phyloP scores from a whole-genome alignment of 805 yeast genomes.

The Torulaspora franciscae region DNA sequence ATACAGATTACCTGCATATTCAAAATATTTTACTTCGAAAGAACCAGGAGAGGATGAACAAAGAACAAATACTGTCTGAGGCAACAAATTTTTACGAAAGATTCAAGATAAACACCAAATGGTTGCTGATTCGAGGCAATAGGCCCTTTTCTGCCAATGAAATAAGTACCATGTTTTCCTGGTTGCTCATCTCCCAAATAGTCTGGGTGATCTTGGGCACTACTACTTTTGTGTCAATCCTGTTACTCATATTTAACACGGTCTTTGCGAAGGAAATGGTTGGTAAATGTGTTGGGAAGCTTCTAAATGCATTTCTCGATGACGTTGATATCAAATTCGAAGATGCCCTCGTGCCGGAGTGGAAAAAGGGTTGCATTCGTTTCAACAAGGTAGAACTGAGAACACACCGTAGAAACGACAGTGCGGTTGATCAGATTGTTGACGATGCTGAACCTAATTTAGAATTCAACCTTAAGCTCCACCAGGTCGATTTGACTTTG shows the following conservation, averaged over 20 bases:
- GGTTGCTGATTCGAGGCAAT: slow-evolving; percentile 70
- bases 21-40: slow-evolving; percentile 23
- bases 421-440: slow-evolving; percentile 1
- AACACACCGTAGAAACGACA: slow-evolving; percentile 43
- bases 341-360: slow-evolving; percentile 86
- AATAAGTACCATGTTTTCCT: slow-evolving; percentile 77
- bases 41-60: slow-evolving; percentile 24
- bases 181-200: slow-evolving; percentile 84
- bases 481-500: slow-evolving; percentile 71
- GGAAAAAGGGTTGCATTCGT: slow-evolving; percentile 80
- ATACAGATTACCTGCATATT: slow-evolving; percentile 24
- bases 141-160: slow-evolving; percentile 89
- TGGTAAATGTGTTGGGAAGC: slow-evolving; percentile 73
- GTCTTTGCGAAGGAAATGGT: slow-evolving; percentile 84
- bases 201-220: slow-evolving; percentile 77
- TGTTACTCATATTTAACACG: slow-evolving; percentile 70
- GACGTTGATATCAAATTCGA: slow-evolving; percentile 78
- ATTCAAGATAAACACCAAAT: slow-evolving; percentile 54
- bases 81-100: slow-evolving; percentile 43
- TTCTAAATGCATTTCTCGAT: slow-evolving; percentile 65
- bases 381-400: slow-evolving; percentile 70
- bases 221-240: slow-evolving; percentile 81
- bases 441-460: slow-evolving; percentile 33
- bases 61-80: slow-evolving; percentile 39
- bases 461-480: slow-evolving; percentile 74